Evolutionary conservation across 768 basidiomycete genomes (phyloP).

Genomic region (Lactarius tabidus): DNA sequence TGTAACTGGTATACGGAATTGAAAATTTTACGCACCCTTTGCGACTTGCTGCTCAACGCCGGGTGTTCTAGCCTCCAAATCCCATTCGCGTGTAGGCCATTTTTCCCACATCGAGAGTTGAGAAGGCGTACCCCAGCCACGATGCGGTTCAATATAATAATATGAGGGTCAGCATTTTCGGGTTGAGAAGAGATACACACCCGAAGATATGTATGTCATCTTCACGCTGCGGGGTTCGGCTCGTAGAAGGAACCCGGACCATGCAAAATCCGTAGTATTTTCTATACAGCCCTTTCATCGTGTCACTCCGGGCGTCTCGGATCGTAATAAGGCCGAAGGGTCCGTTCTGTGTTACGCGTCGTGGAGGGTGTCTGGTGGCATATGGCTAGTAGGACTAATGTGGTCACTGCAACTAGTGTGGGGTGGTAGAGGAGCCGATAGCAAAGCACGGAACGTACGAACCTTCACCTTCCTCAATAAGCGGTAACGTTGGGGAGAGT

Average conservation of each 20-base stretch:
- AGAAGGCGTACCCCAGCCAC: background rate
- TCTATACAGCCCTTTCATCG: background rate
- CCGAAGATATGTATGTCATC: background rate
- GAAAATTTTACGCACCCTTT: background rate
- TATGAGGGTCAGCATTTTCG: background rate
- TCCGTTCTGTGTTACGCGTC: background rate
- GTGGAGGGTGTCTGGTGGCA: background rate
- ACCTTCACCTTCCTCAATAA: background rate
- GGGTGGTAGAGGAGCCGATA: background rate
- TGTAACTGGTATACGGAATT: background rate
- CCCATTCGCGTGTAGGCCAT: too few relatives aligned
- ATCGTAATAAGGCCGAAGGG: background rate
- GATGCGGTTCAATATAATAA: background rate
- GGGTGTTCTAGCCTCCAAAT: background rate
- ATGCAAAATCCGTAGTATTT: background rate
- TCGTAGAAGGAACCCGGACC: background rate
- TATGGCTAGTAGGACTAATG: too few relatives aligned
- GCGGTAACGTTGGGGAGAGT: background rate
- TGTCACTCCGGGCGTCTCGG: background rate
- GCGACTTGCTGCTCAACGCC: background rate
- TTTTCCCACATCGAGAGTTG: background rate
- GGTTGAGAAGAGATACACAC: background rate
- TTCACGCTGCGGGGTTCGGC: background rate
- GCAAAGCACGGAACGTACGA: background rate
- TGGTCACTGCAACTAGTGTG: too few relatives aligned